Percentiles rank a stretch among this genome's conserved stretches.
Conservation (phyloP, 164 flowering plant species). For the Magnolia kwangsiensis region DNA sequence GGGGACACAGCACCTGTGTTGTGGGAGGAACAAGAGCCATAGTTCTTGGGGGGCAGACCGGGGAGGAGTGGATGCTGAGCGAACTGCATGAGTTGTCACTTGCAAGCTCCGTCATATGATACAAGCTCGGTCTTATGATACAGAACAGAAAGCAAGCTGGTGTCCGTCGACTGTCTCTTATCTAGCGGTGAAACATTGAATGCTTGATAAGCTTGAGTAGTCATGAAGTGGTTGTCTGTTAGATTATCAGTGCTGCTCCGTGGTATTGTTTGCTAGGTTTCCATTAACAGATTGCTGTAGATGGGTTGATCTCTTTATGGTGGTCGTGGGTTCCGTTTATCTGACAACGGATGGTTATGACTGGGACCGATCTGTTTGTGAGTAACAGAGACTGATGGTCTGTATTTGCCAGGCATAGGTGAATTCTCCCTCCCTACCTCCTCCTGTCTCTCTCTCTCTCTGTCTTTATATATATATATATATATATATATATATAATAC, state of each 20-base stretch:
- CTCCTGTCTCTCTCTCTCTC: too few species aligned
- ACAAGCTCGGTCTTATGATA: constrained; percentile 30
- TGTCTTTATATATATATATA: too few species aligned
- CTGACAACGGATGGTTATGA: too few species aligned
- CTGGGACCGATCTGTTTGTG: not conserved
- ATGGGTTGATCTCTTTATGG: not conserved
- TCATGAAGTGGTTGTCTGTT: not conserved
- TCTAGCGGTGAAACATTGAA: not conserved
- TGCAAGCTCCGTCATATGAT: constrained; percentile 39
- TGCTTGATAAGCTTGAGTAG: not conserved
- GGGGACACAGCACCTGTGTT: constrained; percentile 94
- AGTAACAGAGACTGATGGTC: not conserved
- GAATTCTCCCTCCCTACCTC: not conserved
- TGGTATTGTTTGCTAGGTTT: not conserved
- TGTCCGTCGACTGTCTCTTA: not conserved
- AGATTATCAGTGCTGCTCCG: not conserved
- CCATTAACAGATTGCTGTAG: not conserved
- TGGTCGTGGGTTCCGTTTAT: not conserved
- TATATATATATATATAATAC: not conserved
- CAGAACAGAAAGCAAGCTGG: not conserved
- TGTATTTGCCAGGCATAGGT: not conserved
- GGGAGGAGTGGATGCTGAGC: constrained; percentile 92
- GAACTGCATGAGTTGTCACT: constrained; percentile 83
- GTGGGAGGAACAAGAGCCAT: constrained; percentile 92
- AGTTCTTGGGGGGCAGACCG: constrained; percentile 91